Conservation (phyloP, 2,329 filamentous ascomycete genomes). For the Colletotrichum acutatum region DNA sequence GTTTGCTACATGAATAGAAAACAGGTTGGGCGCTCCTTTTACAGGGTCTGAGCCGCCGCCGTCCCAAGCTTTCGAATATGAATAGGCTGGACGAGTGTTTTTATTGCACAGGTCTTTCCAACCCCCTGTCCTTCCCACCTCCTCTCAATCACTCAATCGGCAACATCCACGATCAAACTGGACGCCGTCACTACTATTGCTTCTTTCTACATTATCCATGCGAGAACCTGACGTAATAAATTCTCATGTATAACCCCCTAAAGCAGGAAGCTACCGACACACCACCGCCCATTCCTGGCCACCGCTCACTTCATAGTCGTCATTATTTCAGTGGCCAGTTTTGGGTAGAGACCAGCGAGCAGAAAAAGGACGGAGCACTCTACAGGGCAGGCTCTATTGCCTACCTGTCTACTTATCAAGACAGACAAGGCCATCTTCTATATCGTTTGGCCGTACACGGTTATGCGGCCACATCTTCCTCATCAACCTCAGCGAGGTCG, state of each 20-base stretch:
- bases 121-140: neutral
- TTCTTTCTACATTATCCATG: constrained; percentile 35
- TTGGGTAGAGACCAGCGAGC: neutral
- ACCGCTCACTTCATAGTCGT: constrained; percentile 8
- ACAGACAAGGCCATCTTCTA: neutral
- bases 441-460: neutral
- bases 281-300: neutral
- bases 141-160: constrained; percentile 4
- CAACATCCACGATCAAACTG: constrained; percentile 27
- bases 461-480: constrained; percentile 46
- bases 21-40: neutral
- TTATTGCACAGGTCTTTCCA: neutral
- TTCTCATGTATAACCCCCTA: constrained; percentile 12
- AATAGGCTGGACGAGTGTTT: neutral
- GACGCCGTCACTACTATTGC: constrained; percentile 19
- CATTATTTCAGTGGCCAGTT: constrained; percentile 18
- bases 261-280: neutral
- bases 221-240: constrained; percentile 14
- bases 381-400: neutral
- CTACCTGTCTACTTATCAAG: neutral
- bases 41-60: neutral
- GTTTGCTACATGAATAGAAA: neutral
- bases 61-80: neutral
- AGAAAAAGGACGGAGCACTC: neutral
- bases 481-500: constrained; percentile 62